Conservation (phyloP, 2,329 filamentous ascomycete species). For the Ceratocystis ficicola region DNA sequence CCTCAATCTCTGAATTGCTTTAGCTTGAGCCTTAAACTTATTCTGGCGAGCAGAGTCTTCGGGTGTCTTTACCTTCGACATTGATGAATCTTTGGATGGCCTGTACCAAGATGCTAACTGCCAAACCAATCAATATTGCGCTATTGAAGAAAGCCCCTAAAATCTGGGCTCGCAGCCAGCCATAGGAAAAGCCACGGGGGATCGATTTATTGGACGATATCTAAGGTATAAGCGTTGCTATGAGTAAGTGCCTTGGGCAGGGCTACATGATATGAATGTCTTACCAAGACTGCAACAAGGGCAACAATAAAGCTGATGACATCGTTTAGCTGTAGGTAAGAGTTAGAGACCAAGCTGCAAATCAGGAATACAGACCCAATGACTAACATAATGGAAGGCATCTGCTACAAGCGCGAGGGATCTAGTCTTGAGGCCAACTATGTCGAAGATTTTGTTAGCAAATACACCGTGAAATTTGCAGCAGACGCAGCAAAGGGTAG, state of each 20-base stretch:
- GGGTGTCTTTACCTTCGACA: slow-evolving; percentile 36
- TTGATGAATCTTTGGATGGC: slow-evolving; percentile 58
- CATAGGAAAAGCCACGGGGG: slow-evolving; percentile 54
- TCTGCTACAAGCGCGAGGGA: slow-evolving; percentile 64
- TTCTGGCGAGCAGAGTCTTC: background rate
- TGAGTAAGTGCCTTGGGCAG: no score
- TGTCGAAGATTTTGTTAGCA: slow-evolving; percentile 15
- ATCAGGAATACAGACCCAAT: background rate
- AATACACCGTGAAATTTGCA: background rate
- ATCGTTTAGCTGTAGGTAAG: slow-evolving; percentile 49
- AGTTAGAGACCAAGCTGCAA: slow-evolving; percentile 19
- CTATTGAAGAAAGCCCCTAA: slow-evolving; percentile 74
- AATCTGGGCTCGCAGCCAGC: slow-evolving; percentile 64
- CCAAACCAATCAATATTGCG: slow-evolving; percentile 58
- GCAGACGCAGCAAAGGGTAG: background rate
- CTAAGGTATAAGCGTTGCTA: slow-evolving; percentile 29
- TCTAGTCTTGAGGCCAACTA: slow-evolving; percentile 56
- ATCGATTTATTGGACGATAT: slow-evolving; percentile 41
- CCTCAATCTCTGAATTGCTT: slow-evolving; percentile 41
- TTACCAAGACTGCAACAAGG: slow-evolving; percentile 49
- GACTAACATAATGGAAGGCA: slow-evolving; percentile 61
- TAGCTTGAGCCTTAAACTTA: background rate
- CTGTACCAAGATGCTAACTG: slow-evolving; percentile 60
- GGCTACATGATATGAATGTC: slow-evolving; percentile 23
- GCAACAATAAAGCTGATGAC: slow-evolving; percentile 57